Evolutionary conservation across 441 rosid species (phyloP), one percentile per base, ranked within the genome.

Genomic region (Euphorbia neoarborescens): DNA sequence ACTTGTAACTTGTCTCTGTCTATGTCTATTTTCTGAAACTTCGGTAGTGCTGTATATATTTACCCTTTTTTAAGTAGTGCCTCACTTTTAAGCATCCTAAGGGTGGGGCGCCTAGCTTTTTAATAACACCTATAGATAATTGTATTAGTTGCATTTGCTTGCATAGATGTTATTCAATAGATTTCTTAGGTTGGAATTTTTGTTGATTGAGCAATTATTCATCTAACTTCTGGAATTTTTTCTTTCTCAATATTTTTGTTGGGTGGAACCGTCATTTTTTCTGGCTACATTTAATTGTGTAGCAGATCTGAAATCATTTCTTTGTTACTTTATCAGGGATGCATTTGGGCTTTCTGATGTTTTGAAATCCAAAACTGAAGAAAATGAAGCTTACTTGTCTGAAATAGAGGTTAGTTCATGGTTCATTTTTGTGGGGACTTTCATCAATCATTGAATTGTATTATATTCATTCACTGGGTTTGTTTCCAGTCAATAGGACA

Each of bases 401-500:
- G 99, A 95, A 83, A 88, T 92, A 65, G 94, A 92, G 99, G 99
- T 91, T 75, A 66, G 86, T 72, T 78, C 75, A 58, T 37, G 57
- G 50, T 75, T 73, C 7, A 54, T 48, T 56, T 10, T 35, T 56
- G 34, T 51, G 63, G 72, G 65, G 27, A 62, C 34, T 62, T 34
- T 69, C 61, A 72, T 63, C 53, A 66, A 35, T 71, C 34, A 65
- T 68, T 54, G 60, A 63, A 68, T 70, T 78, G 71, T 57, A 22
- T 73, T 69, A 60, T 68, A 68, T 69, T 79, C 76, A 13, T 72
- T 75, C 12, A 27, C 69, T 38, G 76, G 22, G 61, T 82, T 81
- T 82, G 74, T 74, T 74, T 83, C 68, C 85, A 95, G 98, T 86
- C 98, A 62, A 95, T 92, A 76, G 96, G 96, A 74, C 96, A 85